Evolutionary conservation across 2,329 filamentous ascomycete genomes (phyloP).

Genomic region (Ophiostoma sp.): DNA sequence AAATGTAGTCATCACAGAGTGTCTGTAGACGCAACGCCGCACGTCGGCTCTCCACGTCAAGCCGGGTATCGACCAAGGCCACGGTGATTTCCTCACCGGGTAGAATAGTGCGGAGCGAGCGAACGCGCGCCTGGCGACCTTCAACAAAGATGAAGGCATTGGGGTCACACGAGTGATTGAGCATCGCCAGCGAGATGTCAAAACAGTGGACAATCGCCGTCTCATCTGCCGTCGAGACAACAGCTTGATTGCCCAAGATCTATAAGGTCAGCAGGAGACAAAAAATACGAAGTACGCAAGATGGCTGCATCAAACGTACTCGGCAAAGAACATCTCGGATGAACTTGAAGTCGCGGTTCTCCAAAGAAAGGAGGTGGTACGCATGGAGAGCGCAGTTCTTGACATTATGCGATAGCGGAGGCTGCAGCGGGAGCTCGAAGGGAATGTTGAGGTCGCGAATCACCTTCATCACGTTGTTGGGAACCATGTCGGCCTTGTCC

Average conservation of each 20-base stretch:
- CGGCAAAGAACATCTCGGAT: slow-evolving; percentile 19
- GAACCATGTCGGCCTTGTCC: slow-evolving; percentile 31
- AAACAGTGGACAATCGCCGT: slow-evolving; percentile 28
- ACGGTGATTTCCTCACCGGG: slow-evolving; percentile 41
- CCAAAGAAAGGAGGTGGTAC: neutral
- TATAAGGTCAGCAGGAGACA: neutral
- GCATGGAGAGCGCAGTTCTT: slow-evolving; percentile 21
- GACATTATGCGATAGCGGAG: neutral
- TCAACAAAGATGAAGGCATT: slow-evolving; percentile 40
- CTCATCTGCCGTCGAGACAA: slow-evolving; percentile 12
- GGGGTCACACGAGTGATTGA: slow-evolving; percentile 43
- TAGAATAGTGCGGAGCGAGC: slow-evolving; percentile 36
- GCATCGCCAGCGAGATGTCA: slow-evolving; percentile 36
- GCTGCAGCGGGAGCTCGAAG: neutral
- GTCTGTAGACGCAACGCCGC: slow-evolving; percentile 28
- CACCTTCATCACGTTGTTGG: slow-evolving; percentile 15
- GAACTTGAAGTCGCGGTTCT: slow-evolving; percentile 16
- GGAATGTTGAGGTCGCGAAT: slow-evolving; percentile 5
- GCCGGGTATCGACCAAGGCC: slow-evolving; percentile 35
- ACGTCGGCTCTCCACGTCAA: slow-evolving; percentile 33
- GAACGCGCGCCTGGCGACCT: slow-evolving; percentile 36
- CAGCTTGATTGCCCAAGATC: slow-evolving; percentile 25
- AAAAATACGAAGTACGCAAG: neutral
- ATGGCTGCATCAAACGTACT: neutral
- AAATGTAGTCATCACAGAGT: neutral